Percentiles rank a stretch among this genome's conserved stretches.
Conservation (phyloP, 2,329 filamentous ascomycete genomes). For the Talaromyces pinophilus region DNA sequence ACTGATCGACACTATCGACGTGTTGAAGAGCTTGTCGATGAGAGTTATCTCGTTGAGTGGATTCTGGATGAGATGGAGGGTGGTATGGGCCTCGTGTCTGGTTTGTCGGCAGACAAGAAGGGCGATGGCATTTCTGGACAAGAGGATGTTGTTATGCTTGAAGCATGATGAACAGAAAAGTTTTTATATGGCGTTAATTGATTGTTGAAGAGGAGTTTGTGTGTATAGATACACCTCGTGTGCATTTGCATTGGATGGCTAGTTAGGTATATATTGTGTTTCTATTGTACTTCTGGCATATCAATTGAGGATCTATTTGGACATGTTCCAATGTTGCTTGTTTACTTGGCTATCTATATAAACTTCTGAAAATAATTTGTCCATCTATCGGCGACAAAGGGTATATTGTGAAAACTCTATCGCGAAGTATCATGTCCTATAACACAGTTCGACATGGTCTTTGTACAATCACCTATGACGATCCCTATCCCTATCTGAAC, state of each 20-base stretch:
- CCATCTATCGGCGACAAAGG: neutral
- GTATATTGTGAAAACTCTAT: neutral
- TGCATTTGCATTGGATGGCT: conserved; percentile 12
- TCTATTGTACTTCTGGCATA: neutral
- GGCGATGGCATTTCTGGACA: conserved; percentile 30
- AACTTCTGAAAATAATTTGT: neutral
- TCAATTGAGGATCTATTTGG: neutral
- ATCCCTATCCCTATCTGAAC: conserved; percentile 23
- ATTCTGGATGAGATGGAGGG: conserved; percentile 90
- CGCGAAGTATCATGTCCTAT: no score
- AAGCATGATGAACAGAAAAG: conserved; percentile 30
- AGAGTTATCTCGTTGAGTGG: conserved; percentile 93
- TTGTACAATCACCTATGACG: conserved; percentile 34
- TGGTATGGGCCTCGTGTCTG: conserved; percentile 49
- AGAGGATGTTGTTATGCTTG: conserved; percentile 46
- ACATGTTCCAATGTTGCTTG: neutral
- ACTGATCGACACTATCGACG: conserved; percentile 91
- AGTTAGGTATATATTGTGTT: conserved; percentile 10
- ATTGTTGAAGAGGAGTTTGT: conserved; percentile 4
- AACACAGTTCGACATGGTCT: neutral
- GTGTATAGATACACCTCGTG: conserved; percentile 17
- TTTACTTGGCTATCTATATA: neutral
- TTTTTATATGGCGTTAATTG: conserved; percentile 12
- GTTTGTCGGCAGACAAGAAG: conserved; percentile 19
- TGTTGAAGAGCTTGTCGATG: conserved; percentile 85